Evolutionary conservation across 768 basidiomycete genomes (phyloP).

Genomic region (Mycena albidolilacea): DNA sequence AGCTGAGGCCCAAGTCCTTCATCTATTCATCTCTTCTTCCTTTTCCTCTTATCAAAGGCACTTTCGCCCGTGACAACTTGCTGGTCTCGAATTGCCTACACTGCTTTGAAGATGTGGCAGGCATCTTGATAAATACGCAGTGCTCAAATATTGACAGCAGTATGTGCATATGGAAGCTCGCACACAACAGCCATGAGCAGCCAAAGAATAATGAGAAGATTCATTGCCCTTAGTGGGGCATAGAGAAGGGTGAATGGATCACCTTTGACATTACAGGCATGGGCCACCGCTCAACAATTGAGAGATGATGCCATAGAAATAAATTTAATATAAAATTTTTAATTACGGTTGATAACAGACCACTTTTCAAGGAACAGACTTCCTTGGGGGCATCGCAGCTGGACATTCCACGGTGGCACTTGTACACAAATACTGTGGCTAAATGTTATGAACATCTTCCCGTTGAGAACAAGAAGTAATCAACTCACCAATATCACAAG

Average conservation of each 20-base stretch:
- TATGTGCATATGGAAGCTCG: neutral
- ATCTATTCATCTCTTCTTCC: neutral
- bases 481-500: neutral
- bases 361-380: no score
- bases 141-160: neutral
- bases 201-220: slow-evolving; percentile 36
- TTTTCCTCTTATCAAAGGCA: neutral
- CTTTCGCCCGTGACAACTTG: neutral
- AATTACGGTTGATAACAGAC: no score
- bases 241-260: no score
- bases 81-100: neutral
- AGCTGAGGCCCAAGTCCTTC: neutral
- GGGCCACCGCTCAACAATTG: no score
- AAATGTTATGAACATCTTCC: no score
- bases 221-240: no score
- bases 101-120: neutral
- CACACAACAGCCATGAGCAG: slow-evolving; percentile 50
- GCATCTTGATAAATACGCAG: neutral
- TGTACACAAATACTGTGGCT: no score
- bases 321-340: no score
- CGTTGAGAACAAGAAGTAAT: neutral
- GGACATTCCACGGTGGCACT: no score
- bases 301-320: no score
- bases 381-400: no score
- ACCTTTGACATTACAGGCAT: no score